These are phyloP conservation scores for Lentinula sp. DNA, from an alignment of 768 basidiomycete genomes.

Conservation along the genomic window DNA sequence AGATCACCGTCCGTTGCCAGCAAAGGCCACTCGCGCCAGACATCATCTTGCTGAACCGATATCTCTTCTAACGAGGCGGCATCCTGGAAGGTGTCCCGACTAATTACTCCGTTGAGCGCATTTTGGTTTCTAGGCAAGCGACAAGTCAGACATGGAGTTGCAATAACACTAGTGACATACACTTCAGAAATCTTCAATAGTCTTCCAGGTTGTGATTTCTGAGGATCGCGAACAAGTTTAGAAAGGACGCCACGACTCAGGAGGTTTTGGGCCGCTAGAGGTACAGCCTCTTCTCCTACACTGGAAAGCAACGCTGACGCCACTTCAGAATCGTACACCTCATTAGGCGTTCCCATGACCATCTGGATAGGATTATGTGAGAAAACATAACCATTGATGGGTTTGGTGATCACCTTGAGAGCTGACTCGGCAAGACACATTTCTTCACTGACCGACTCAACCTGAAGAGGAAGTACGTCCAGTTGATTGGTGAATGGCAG, in stretches of 20 bases:
- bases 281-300: conserved; percentile 50
- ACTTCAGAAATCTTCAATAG: conserved; percentile 71
- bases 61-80: conserved; percentile 59
- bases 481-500: conserved; percentile 45
- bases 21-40: conserved; percentile 75
- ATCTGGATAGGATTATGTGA: conserved; percentile 43
- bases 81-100: conserved; percentile 65
- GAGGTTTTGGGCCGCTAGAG: conserved; percentile 51
- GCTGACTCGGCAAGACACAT: conserved; percentile 58
- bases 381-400: background rate
- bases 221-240: conserved; percentile 56
- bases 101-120: conserved; percentile 56
- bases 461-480: conserved; percentile 24
- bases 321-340: conserved; percentile 55
- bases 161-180: conserved; percentile 23
- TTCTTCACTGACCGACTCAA: conserved; percentile 26
- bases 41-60: conserved; percentile 37
- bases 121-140: conserved; percentile 51
- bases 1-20: conserved; percentile 77
- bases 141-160: background rate
- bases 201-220: conserved; percentile 64
- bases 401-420: conserved; percentile 49
- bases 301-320: conserved; percentile 53
- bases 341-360: conserved; percentile 67
- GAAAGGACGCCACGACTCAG: conserved; percentile 61